These are phyloP conservation scores for Neospermospora avenae DNA, from an alignment of 2,329 filamentous ascomycete species.

Conservation along the genomic window DNA sequence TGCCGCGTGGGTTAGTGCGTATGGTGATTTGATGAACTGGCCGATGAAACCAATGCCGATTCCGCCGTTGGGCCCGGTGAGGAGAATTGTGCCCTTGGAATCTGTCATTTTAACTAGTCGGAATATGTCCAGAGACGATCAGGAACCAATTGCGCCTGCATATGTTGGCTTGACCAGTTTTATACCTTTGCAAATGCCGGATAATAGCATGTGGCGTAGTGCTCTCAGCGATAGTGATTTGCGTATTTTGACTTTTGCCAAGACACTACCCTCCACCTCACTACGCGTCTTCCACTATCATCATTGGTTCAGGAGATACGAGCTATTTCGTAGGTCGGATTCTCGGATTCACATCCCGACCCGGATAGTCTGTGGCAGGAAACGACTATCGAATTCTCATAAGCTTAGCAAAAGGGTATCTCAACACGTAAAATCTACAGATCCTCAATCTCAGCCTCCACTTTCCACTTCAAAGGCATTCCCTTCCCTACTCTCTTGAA, in stretches of 20 bases:
- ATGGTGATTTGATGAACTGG: constrained; percentile 15
- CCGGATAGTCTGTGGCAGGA: no score
- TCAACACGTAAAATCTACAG: neutral
- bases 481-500: constrained; percentile 52
- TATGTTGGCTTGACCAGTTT: no score
- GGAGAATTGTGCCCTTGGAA: constrained; percentile 24
- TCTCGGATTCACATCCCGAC: neutral
- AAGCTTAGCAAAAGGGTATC: neutral
- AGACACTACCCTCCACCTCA: neutral
- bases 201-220: neutral
- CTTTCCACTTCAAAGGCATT: constrained; percentile 43
- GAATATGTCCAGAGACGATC: no score
- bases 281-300: no score
- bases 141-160: no score
- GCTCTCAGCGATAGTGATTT: no score
- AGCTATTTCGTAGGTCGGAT: no score
- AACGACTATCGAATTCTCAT: no score
- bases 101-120: neutral
- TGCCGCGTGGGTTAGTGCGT: constrained; percentile 16
- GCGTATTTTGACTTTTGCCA: neutral
- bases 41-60: constrained; percentile 23
- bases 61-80: constrained; percentile 31
- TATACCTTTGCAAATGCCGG: no score
- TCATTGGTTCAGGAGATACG: no score
- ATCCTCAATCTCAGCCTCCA: constrained; percentile 26